phyloP scores from a whole-genome alignment of 257 asterid species.

The Linderniella brevidens region DNA sequence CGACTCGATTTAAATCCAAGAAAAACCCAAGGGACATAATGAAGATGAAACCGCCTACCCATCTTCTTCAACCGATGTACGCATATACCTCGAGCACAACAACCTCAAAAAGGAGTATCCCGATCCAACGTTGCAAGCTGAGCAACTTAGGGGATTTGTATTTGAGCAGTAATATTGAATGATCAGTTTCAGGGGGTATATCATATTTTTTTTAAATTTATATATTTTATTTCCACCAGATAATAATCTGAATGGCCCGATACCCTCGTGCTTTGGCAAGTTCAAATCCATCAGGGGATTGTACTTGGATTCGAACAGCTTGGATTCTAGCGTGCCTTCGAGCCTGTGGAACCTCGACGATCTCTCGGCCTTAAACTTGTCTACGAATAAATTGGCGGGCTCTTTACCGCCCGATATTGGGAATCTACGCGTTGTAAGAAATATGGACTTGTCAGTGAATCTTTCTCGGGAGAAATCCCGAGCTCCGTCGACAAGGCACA shows the following conservation, averaged over 20 bases:
- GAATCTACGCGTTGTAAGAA: constrained; percentile 22
- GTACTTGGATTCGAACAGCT: constrained; percentile 24
- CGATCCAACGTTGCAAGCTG: constrained; percentile 23
- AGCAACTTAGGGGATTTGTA: constrained; percentile 24
- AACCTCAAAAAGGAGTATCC: constrained; percentile 27
- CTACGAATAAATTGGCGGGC: constrained; percentile 24
- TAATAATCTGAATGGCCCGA: constrained; percentile 26
- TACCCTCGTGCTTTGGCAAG: constrained; percentile 42
- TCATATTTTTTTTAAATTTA: too few relatives aligned
- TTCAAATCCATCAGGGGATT: constrained; percentile 23
- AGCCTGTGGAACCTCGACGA: constrained; percentile 28
- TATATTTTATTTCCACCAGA: too few relatives aligned
- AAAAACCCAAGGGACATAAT: too few relatives aligned
- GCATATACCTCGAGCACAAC: constrained; percentile 31
- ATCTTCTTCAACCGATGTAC: too few relatives aligned
- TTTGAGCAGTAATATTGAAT: constrained; percentile 13
- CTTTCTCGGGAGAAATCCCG: constrained; percentile 30
- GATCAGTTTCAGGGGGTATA: too few relatives aligned
- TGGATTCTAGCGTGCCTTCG: constrained; percentile 20
- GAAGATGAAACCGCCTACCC: too few relatives aligned
- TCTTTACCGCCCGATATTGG: constrained; percentile 27
- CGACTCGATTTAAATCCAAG: too few relatives aligned
- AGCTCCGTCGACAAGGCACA: constrained; percentile 19
- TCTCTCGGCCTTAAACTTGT: constrained; percentile 27
- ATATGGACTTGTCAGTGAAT: constrained; percentile 32